Conservation (phyloP, 2,329 filamentous ascomycete species). For the Aspergillus chevalieri region DNA sequence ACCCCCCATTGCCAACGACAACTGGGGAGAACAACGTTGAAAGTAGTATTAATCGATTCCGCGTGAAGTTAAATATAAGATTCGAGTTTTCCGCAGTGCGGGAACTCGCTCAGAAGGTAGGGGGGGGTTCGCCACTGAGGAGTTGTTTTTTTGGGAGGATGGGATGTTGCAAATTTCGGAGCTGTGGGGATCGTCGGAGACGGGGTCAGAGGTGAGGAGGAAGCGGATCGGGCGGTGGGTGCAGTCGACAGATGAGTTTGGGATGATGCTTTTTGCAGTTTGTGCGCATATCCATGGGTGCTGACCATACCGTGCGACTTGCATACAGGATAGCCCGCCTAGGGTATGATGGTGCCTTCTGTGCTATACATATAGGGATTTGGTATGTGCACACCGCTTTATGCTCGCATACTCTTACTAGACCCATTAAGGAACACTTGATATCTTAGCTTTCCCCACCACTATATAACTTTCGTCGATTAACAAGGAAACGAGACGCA, state of each 20-base stretch:
- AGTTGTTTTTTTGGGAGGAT: too few species aligned
- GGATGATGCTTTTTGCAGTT: conserved; percentile 47
- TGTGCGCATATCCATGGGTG: conserved; percentile 24
- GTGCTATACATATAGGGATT: too few species aligned
- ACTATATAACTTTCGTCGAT: too few species aligned
- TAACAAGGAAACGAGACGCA: too few species aligned
- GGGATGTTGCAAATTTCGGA: too few species aligned
- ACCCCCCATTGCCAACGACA: not conserved
- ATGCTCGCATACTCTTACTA: too few species aligned
- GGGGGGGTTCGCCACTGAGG: too few species aligned
- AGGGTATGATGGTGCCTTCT: too few species aligned
- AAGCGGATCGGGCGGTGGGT: conserved; percentile 46
- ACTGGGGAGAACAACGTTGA: not conserved
- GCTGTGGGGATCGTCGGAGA: conserved; percentile 39
- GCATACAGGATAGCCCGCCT: too few species aligned
- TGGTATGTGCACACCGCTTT: too few species aligned
- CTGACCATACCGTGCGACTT: conserved; percentile 4
- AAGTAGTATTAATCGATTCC: not conserved
- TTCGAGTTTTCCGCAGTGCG: not conserved
- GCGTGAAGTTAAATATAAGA: not conserved
- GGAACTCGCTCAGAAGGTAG: not conserved
- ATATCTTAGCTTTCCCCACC: too few species aligned
- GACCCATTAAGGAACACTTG: too few species aligned
- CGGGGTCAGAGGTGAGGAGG: conserved; percentile 23
- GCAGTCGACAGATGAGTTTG: conserved; percentile 48